These are phyloP conservation scores for Hygrophorus russula DNA, from an alignment of 768 basidiomycete species.

Conservation along the genomic window DNA sequence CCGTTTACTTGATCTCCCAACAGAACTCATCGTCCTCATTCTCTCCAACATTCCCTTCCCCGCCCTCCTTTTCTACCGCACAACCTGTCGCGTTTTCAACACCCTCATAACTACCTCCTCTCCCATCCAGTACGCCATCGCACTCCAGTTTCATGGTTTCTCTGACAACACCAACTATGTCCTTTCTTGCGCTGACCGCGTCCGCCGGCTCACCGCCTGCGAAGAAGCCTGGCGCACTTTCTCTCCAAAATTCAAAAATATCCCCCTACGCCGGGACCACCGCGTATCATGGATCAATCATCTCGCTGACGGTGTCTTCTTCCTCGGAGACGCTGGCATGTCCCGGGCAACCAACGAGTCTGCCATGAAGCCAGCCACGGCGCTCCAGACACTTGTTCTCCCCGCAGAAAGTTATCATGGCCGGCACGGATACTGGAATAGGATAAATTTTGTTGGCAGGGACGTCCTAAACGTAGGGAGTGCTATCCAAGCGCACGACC, in stretches of 20 bases:
- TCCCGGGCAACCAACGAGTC: no score
- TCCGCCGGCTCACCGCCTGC: constrained; percentile 13
- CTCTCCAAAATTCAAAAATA: constrained; percentile 14
- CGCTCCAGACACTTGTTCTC: no score
- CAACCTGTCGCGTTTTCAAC: constrained; percentile 14
- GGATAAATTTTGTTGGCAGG: no score
- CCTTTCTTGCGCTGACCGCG: constrained; percentile 16
- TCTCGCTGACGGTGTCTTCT: no score
- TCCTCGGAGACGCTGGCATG: no score
- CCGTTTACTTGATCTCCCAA: constrained; percentile 16
- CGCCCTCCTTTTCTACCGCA: constrained; percentile 16
- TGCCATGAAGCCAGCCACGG: no score
- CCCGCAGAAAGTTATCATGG: no score
- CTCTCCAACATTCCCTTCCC: constrained; percentile 15
- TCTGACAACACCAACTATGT: constrained; percentile 19
- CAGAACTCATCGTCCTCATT: constrained; percentile 21
- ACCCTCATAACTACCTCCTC: constrained; percentile 17
- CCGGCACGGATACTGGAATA: no score
- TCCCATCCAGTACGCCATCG: constrained; percentile 21
- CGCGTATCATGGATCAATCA: constrained; percentile 19
- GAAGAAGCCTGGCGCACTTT: constrained; percentile 22
- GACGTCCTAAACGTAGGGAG: no score
- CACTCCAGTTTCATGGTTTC: constrained; percentile 14
- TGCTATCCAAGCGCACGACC: no score
- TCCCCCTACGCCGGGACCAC: constrained; percentile 11